Evolutionary conservation across 306 rosid genomes (phyloP).

Genomic region (Trifolium subterraneum): DNA sequence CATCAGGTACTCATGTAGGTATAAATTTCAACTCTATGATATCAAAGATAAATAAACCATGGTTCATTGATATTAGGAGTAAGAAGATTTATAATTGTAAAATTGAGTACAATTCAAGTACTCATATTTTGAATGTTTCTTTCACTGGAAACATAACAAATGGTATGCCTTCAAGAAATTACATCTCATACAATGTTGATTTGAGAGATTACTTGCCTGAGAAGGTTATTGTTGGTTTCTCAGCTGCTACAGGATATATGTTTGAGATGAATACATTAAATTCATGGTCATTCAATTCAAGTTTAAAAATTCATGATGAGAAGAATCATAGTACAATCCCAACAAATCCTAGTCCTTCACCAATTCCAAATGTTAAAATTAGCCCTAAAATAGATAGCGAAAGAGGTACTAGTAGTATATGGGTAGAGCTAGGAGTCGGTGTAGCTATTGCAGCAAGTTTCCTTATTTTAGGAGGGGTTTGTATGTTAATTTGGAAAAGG

Average conservation of each 20-base stretch:
- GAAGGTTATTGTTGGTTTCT: constrained; percentile 22
- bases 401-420: background rate
- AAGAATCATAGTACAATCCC: background rate
- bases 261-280: constrained; percentile 22
- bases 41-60: background rate
- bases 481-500: background rate
- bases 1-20: constrained; percentile 21
- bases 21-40: constrained; percentile 25
- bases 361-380: background rate
- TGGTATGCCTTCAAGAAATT: constrained; percentile 3
- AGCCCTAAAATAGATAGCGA: background rate
- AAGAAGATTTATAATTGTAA: background rate
- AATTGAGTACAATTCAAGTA: constrained; percentile 16
- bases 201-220: constrained; percentile 24
- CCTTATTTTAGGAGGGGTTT: background rate
- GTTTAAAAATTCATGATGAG: background rate
- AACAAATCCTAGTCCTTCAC: constrained; percentile 1
- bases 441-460: background rate
- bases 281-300: constrained; percentile 29
- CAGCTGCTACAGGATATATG: constrained; percentile 23
- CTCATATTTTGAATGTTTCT: constrained; percentile 3
- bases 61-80: constrained; percentile 8
- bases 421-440: constrained; percentile 1
- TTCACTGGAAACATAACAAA: constrained; percentile 6
- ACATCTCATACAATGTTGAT: constrained; percentile 4